Evolutionary conservation across 805 yeast species (phyloP).

Genomic region (Myxozyma sirexii): DNA sequence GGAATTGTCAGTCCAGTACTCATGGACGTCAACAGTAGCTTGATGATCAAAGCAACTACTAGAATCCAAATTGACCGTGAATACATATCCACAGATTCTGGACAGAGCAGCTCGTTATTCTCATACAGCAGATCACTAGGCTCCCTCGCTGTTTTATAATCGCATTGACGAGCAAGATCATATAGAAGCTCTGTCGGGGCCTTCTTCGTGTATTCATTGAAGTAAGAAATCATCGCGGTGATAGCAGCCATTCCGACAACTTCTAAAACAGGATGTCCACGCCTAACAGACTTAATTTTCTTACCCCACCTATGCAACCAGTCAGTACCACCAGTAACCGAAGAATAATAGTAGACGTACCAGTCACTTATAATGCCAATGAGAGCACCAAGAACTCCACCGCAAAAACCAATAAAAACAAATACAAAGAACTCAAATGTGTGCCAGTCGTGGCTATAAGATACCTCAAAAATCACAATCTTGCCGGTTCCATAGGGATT

Average conservation of each 20-base stretch:
- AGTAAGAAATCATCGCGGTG: conserved; percentile 53
- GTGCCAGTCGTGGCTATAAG: conserved; percentile 56
- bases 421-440: conserved; percentile 52
- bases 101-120: conserved; percentile 20
- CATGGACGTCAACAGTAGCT: conserved; percentile 51
- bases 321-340: neutral
- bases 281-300: conserved; percentile 44
- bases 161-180: conserved; percentile 56
- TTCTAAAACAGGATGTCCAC: conserved; percentile 49
- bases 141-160: neutral
- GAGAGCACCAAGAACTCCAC: conserved; percentile 57
- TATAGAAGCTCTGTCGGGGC: conserved; percentile 54
- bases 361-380: conserved; percentile 51
- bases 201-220: conserved; percentile 53
- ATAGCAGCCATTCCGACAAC: conserved; percentile 50
- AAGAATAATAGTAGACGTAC: conserved; percentile 36
- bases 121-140: neutral
- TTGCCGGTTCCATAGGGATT: conserved; percentile 65
- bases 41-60: conserved; percentile 49
- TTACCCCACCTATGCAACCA: conserved; percentile 46
- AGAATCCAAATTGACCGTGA: conserved; percentile 38
- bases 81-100: conserved; percentile 17
- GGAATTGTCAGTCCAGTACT: conserved; percentile 64
- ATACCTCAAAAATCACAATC: conserved; percentile 57
- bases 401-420: conserved; percentile 53